Conservation (phyloP, 176 grass and related monocot genomes). For the Ensete ventricosum region DNA sequence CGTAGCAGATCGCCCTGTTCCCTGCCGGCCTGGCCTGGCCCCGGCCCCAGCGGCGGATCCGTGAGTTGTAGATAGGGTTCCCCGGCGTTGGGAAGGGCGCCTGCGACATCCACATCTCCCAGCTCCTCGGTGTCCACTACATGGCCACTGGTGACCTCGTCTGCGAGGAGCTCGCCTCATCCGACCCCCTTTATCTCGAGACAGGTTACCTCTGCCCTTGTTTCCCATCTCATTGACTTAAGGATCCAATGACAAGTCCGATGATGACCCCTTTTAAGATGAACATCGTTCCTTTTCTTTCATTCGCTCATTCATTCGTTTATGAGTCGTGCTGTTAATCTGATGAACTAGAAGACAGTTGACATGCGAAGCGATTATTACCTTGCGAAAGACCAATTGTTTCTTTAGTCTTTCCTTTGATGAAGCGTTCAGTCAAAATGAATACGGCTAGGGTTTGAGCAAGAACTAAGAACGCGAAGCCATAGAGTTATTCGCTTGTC, state of each 20-base stretch:
- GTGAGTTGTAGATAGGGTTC: neutral
- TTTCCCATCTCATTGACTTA: neutral
- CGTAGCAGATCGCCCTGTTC: neutral
- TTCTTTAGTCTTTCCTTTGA: too few species aligned
- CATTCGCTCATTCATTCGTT: too few species aligned
- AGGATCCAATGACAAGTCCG: neutral
- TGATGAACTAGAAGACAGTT: too few species aligned
- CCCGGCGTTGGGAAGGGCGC: constrained; percentile 18
- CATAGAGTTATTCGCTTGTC: neutral
- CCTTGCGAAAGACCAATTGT: too few species aligned
- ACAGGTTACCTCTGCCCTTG: neutral
- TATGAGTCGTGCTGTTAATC: too few species aligned
- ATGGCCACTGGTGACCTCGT: constrained; percentile 16
- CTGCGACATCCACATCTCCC: constrained; percentile 10
- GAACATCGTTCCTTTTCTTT: too few species aligned
- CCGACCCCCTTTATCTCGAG: neutral
- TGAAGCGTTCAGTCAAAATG: too few species aligned
- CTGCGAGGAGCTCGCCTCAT: constrained; percentile 18
- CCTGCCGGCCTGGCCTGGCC: too few species aligned
- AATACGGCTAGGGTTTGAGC: too few species aligned
- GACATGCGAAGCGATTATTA: too few species aligned
- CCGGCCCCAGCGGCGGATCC: too few species aligned
- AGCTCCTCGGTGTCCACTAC: constrained; percentile 9
- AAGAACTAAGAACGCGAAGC: neutral
- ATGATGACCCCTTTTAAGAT: too few species aligned